These are phyloP conservation scores for Phytophthora foliorum DNA, from an alignment of 352 stramenopile species.

Conservation along the genomic window DNA sequence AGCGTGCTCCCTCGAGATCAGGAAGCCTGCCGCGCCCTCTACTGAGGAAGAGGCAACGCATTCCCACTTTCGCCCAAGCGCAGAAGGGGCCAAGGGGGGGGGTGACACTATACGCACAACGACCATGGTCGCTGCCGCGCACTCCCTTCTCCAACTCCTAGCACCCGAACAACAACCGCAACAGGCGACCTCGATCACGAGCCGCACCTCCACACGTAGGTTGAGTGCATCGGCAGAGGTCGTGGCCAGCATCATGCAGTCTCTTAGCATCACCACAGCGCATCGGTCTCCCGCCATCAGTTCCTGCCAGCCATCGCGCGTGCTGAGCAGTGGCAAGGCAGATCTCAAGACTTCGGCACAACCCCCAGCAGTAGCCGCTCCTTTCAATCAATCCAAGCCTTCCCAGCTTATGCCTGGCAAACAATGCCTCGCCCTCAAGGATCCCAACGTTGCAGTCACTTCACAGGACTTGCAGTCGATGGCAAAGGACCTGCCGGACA, in stretches of 20 bases:
- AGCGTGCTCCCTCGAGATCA: constrained; percentile 12
- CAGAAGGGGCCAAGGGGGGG: constrained; percentile 11
- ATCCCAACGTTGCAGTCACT: constrained; percentile 1
- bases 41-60: constrained; percentile 26
- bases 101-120: constrained; percentile 19
- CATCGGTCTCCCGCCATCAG: constrained; percentile 19
- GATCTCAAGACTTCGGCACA: not conserved
- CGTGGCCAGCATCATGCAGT: constrained; percentile 27
- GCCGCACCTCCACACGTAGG: constrained; percentile 8
- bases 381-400: constrained; percentile 29
- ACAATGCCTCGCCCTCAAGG: not conserved
- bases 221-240: constrained; percentile 22
- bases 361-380: not conserved
- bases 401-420: not conserved
- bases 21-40: not conserved
- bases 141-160: constrained; percentile 26
- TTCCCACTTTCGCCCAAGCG: constrained; percentile 25
- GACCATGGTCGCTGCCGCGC: constrained; percentile 35
- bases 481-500: constrained; percentile 8
- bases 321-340: constrained; percentile 23
- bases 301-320: constrained; percentile 7
- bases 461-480: constrained; percentile 17
- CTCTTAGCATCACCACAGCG: constrained; percentile 11
- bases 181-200: constrained; percentile 15
- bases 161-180: constrained; percentile 16